phyloP scores from a whole-genome alignment of 495 filamentous ascomycete species.

The Bacidia rubella region DNA sequence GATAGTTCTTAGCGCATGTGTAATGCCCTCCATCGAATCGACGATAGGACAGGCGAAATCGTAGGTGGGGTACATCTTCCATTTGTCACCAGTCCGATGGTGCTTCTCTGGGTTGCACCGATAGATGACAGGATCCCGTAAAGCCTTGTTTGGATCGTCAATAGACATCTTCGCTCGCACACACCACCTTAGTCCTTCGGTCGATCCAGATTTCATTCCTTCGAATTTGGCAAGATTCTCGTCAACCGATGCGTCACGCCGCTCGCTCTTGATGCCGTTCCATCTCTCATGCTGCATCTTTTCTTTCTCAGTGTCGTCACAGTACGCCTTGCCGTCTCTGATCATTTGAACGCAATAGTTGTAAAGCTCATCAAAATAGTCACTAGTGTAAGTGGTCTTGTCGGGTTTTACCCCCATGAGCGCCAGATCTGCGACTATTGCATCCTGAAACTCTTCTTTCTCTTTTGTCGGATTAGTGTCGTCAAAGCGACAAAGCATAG shows the following conservation, averaged over 20 bases:
- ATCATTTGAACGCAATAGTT: constrained; percentile 65
- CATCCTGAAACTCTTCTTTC: constrained; percentile 81
- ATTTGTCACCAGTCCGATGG: constrained; percentile 76
- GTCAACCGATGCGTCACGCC: constrained; percentile 63
- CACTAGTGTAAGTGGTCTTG: constrained; percentile 62
- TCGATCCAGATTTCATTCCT: constrained; percentile 73
- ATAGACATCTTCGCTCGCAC: constrained; percentile 80
- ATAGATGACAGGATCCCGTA: constrained; percentile 90
- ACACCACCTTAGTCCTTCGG: constrained; percentile 66
- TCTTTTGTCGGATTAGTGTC: constrained; percentile 93
- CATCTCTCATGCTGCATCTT: constrained; percentile 71
- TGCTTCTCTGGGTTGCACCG: constrained; percentile 67
- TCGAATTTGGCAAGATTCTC: constrained; percentile 71
- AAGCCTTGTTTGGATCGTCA: constrained; percentile 34
- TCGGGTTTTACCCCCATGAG: constrained; percentile 81
- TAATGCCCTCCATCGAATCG: constrained; percentile 82
- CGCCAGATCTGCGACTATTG: constrained; percentile 73
- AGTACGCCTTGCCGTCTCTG: constrained; percentile 74
- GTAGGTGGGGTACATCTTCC: constrained; percentile 96
- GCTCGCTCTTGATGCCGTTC: constrained; percentile 58
- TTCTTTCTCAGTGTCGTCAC: constrained; percentile 78
- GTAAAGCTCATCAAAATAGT: constrained; percentile 84
- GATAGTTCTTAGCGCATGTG: constrained; percentile 86
- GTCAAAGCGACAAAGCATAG: constrained; percentile 71
- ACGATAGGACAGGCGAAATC: constrained; percentile 89